phyloP scores from a whole-genome alignment of 2,329 filamentous ascomycete species.

The Xylaria sp. region DNA sequence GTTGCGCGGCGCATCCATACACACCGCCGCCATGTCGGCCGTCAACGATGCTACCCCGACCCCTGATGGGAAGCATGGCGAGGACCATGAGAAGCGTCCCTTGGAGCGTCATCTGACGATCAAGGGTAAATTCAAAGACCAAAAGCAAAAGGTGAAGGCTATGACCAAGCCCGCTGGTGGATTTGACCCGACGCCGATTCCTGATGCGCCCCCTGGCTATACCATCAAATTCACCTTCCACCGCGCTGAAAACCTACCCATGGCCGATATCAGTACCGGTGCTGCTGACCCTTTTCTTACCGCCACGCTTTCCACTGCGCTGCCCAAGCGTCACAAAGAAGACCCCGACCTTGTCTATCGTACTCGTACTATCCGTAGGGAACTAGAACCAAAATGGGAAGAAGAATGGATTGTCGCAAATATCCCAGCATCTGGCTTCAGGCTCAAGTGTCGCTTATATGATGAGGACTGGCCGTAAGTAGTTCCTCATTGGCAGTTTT shows the following conservation, averaged over 20 bases:
- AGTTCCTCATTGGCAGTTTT: neutral
- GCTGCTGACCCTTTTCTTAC: conserved; percentile 84
- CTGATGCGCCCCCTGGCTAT: conserved; percentile 75
- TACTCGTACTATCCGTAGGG: conserved; percentile 75
- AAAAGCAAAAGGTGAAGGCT: conserved; percentile 47
- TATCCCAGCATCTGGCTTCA: conserved; percentile 79
- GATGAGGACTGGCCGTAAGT: conserved; percentile 78
- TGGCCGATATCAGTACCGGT: conserved; percentile 76
- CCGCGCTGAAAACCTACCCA: conserved; percentile 78
- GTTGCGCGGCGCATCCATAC: neutral
- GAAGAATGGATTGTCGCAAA: conserved; percentile 88
- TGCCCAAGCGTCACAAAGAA: conserved; percentile 83
- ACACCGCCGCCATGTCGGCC: conserved; percentile 21
- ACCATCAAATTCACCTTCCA: conserved; percentile 87
- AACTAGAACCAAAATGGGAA: conserved; percentile 80
- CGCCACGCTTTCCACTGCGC: conserved; percentile 73
- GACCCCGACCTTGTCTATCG: conserved; percentile 77
- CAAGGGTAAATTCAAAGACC: conserved; percentile 44
- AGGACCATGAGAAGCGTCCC: conserved; percentile 9
- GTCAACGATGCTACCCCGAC: conserved; percentile 25
- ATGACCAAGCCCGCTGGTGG: conserved; percentile 70
- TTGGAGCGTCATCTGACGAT: conserved; percentile 32
- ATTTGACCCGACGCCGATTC: conserved; percentile 79
- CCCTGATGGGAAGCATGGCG: conserved; percentile 22
- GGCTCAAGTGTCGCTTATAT: conserved; percentile 83